A percentile compares a stretch with the other conserved stretches of the same genome.
phyloP scores from a whole-genome alignment of 306 rosid genomes.

The Canavalia gladiata region DNA sequence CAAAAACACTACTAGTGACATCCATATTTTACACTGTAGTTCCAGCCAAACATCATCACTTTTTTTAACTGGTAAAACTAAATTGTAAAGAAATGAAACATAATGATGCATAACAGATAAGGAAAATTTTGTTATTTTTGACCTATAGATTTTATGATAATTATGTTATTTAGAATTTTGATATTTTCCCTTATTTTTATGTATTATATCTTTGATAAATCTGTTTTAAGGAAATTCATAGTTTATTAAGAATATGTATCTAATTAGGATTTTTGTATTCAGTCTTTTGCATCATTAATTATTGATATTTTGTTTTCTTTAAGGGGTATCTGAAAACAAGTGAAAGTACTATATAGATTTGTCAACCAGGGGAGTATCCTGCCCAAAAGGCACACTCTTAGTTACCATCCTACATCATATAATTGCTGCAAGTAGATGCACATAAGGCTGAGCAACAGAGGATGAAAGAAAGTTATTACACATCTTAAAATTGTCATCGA shows the following conservation, averaged over 20 bases:
- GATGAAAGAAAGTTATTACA: constrained; percentile 10
- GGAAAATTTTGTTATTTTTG: background rate
- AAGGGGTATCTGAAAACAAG: constrained; percentile 5
- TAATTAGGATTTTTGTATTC: background rate
- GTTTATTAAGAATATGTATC: background rate
- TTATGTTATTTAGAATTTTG: background rate
- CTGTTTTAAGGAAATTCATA: background rate
- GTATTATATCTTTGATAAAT: background rate
- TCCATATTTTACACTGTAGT: constrained; percentile 14
- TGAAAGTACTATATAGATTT: background rate
- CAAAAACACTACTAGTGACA: constrained; percentile 12
- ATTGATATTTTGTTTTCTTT: background rate
- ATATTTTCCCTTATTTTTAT: background rate
- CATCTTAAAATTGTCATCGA: constrained; percentile 27
- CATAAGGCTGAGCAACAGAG: background rate
- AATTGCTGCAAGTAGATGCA: background rate
- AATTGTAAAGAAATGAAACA: background rate
- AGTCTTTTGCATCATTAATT: background rate
- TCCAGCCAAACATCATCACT: background rate
- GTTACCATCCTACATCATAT: constrained; percentile 26
- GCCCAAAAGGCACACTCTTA: constrained; percentile 4
- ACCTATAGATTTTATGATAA: background rate
- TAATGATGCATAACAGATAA: background rate
- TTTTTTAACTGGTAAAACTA: background rate
- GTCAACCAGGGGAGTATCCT: background rate